These are phyloP conservation scores for Phytopythium boreale DNA, from an alignment of 352 stramenopile species.

Conservation along the genomic window DNA sequence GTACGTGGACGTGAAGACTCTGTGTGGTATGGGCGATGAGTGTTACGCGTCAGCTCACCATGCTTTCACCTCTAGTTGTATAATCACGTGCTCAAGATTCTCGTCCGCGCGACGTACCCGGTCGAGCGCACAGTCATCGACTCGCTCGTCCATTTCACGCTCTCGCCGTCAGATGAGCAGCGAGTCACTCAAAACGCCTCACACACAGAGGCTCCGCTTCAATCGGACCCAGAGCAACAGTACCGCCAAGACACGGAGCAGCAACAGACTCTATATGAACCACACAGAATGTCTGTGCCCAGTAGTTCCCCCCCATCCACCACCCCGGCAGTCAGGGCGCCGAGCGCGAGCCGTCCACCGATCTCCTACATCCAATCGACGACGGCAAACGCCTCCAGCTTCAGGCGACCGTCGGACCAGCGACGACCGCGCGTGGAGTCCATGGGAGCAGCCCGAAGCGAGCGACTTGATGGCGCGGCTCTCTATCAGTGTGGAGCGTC, in stretches of 20 bases:
- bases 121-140: constrained; percentile 51
- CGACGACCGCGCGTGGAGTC: constrained; percentile 6
- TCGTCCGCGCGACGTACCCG: constrained; percentile 36
- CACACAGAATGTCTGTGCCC: not conserved
- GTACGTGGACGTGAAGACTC: constrained; percentile 20
- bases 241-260: not conserved
- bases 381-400: constrained; percentile 11
- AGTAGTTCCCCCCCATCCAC: not conserved
- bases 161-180: constrained; percentile 11
- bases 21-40: not conserved
- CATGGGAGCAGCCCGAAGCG: not conserved
- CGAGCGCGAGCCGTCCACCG: not conserved
- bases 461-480: not conserved
- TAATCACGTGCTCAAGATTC: constrained; percentile 41
- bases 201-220: not conserved
- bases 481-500: not conserved
- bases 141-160: constrained; percentile 48
- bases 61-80: constrained; percentile 30
- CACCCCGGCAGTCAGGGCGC: not conserved
- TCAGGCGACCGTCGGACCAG: constrained; percentile 10
- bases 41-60: not conserved
- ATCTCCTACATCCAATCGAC: not conserved
- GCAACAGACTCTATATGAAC: not conserved
- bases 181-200: not conserved
- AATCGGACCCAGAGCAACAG: not conserved